These are phyloP conservation scores for Colletotrichum gloeosporioides DNA, from an alignment of 2,329 filamentous ascomycete genomes.

Conservation along the genomic window DNA sequence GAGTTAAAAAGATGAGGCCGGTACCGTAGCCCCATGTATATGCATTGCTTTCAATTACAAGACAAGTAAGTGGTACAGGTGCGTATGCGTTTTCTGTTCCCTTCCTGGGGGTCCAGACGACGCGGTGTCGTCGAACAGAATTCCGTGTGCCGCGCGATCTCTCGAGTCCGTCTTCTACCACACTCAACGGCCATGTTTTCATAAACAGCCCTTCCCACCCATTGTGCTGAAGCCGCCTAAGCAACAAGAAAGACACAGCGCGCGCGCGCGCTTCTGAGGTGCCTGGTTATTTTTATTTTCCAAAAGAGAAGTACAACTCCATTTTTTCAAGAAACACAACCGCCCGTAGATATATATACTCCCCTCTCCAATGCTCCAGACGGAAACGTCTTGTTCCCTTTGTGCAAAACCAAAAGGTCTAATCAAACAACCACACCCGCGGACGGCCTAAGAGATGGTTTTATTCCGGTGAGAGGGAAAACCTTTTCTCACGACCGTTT, in stretches of 20 bases:
- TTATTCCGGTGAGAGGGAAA: background rate
- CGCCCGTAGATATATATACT: background rate
- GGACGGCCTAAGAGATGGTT: background rate
- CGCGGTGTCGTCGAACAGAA: background rate
- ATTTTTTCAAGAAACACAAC: background rate
- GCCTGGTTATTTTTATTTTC: background rate
- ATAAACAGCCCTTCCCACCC: background rate
- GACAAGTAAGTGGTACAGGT: constrained; percentile 37
- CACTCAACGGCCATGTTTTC: background rate
- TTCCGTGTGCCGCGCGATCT: background rate
- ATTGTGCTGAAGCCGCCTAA: background rate
- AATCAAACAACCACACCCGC: background rate
- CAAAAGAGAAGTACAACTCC: background rate
- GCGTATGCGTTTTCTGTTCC: background rate
- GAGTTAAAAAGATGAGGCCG: background rate
- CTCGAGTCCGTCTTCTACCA: background rate
- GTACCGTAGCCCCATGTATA: background rate
- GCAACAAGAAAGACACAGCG: background rate
- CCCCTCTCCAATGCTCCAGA: background rate
- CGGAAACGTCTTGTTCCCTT: background rate
- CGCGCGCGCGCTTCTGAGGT: background rate
- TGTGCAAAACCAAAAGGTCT: background rate
- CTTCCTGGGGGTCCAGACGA: background rate
- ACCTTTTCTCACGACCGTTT: constrained; percentile 35
- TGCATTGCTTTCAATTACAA: constrained; percentile 39